Conservation (phyloP, 768 basidiomycete species). For the Hypsizygus marmoreus region DNA sequence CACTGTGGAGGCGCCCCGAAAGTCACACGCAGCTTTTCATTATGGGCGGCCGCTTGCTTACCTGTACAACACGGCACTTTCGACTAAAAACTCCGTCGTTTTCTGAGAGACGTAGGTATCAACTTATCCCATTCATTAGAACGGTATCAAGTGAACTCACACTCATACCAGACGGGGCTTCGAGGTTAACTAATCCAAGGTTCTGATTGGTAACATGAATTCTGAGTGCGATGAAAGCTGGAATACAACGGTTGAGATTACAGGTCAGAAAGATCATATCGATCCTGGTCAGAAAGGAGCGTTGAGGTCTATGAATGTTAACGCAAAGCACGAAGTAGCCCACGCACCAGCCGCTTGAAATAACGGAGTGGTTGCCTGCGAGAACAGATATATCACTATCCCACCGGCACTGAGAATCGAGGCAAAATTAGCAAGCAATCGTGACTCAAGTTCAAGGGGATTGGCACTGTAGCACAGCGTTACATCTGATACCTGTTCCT, state of each 20-base stretch:
- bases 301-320: constrained; percentile 20
- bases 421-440: not conserved
- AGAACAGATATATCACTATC: constrained; percentile 21
- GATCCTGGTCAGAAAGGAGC: not conserved
- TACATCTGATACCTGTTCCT: too few species aligned
- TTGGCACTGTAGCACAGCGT: not conserved
- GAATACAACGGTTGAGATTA: constrained; percentile 6
- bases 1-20: constrained; percentile 8
- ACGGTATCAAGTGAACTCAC: constrained; percentile 1
- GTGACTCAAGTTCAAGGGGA: too few species aligned
- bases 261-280: not conserved
- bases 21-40: too few species aligned
- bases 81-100: constrained; percentile 24
- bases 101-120: constrained; percentile 15
- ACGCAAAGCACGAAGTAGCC: constrained; percentile 20
- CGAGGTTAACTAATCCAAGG: constrained; percentile 3
- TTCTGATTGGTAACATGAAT: constrained; percentile 16
- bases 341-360: constrained; percentile 23
- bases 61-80: constrained; percentile 23
- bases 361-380: constrained; percentile 18
- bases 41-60: constrained; percentile 1
- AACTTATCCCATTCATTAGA: not conserved
- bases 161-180: constrained; percentile 7
- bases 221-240: constrained; percentile 21
- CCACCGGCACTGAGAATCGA: constrained; percentile 8